Conservation (phyloP, 768 basidiomycete species). For the Strobilomyces dryophilus region DNA sequence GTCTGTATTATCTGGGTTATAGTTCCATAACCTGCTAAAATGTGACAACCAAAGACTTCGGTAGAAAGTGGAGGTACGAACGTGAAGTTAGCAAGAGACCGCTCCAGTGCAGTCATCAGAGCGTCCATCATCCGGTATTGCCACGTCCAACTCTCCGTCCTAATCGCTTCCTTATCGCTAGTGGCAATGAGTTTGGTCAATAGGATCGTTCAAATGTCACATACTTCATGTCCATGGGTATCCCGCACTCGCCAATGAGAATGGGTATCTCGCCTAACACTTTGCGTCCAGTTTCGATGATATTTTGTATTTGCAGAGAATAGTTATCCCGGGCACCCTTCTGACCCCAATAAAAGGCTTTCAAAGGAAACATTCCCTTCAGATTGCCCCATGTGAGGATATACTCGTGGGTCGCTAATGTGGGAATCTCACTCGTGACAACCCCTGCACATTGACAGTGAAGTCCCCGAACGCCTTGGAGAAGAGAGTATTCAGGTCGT, state of each 20-base stretch:
- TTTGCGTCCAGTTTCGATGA: constrained; percentile 65
- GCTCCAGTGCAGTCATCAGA: constrained; percentile 78
- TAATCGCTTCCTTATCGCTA: constrained; percentile 70
- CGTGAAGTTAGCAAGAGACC: constrained; percentile 79
- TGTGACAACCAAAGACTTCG: background rate
- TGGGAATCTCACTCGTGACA: constrained; percentile 62
- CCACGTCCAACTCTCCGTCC: constrained; percentile 70
- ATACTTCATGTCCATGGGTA: constrained; percentile 98
- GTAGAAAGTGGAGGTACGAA: constrained; percentile 36
- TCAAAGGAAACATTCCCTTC: constrained; percentile 82
- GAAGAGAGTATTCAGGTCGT: constrained; percentile 89
- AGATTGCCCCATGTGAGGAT: constrained; percentile 3
- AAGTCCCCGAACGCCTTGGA: constrained; percentile 79
- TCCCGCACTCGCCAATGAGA: constrained; percentile 87
- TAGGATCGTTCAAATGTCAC: constrained; percentile 22
- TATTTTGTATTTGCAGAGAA: constrained; percentile 71
- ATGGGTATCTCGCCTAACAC: constrained; percentile 79
- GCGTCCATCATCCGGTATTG: constrained; percentile 95
- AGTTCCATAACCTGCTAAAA: constrained; percentile 78
- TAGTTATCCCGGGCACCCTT: constrained; percentile 79
- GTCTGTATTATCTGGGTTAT: constrained; percentile 86
- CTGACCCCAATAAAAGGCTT: constrained; percentile 86
- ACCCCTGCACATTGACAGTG: constrained; percentile 88
- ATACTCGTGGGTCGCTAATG: background rate
- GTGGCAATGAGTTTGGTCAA: background rate